Percentiles rank a stretch among this genome's conserved stretches.
Conservation (phyloP, 2,329 filamentous ascomycete genomes). For the Ophiosphaerella narmari region DNA sequence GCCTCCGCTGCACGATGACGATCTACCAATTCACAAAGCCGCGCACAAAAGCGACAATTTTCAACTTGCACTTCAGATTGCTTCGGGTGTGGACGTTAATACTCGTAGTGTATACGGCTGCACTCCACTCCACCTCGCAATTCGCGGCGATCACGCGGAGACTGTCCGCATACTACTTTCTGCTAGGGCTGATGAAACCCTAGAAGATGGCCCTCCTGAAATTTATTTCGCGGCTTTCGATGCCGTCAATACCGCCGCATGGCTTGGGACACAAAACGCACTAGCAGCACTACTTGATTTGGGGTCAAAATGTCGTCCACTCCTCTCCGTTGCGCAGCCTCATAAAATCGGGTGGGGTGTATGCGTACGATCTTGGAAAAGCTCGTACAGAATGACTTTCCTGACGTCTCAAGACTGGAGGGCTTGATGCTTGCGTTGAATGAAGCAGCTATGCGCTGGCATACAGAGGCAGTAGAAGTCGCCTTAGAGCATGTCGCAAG, state of each 20-base stretch:
- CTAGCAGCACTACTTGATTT: background rate
- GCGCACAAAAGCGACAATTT: background rate
- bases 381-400: background rate
- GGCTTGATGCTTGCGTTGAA: conserved; percentile 1
- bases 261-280: background rate
- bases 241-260: background rate
- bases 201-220: background rate
- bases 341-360: conserved; percentile 1
- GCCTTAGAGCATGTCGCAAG: background rate
- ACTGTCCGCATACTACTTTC: conserved; percentile 6
- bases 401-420: background rate
- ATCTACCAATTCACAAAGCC: conserved; percentile 3
- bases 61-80: background rate
- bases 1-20: background rate
- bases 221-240: background rate
- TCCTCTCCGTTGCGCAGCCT: conserved; percentile 1
- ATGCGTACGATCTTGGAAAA: background rate
- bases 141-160: conserved; percentile 4
- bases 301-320: background rate
- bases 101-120: background rate
- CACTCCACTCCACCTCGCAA: conserved; percentile 8
- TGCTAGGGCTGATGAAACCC: conserved; percentile 3
- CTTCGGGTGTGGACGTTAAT: background rate
- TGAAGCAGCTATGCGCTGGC: conserved; percentile 4
- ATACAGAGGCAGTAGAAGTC: background rate